Conservation (phyloP, 164 flowering plant species). For the Santalum album region DNA sequence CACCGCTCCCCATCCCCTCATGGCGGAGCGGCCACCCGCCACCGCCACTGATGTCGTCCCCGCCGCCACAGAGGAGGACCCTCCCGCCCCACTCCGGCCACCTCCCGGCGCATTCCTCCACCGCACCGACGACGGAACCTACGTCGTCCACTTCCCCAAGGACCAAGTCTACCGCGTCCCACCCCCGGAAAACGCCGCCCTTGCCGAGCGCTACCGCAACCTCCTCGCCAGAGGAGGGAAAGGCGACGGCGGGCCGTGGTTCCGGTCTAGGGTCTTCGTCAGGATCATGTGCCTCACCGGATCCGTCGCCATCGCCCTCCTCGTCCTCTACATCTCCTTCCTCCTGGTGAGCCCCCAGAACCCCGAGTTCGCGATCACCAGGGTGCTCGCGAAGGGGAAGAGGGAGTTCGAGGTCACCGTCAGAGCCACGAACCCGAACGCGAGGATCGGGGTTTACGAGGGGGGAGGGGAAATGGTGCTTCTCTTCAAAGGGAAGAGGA, state of each 20-base stretch:
- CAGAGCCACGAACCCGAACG: neutral
- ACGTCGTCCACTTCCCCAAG: neutral
- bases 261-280: neutral
- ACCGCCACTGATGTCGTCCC: neutral
- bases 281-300: neutral
- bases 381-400: neutral
- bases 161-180: slow-evolving; percentile 2
- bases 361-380: neutral
- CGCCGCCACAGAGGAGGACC: neutral
- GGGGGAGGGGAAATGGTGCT: neutral
- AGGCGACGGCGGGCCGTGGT: neutral
- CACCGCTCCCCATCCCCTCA: neutral
- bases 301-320: neutral
- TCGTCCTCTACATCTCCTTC: neutral
- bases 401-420: neutral
- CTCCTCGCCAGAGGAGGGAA: neutral
- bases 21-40: neutral
- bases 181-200: neutral
- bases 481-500: neutral
- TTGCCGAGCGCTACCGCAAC: neutral
- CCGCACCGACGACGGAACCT: neutral
- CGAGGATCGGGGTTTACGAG: neutral
- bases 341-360: neutral
- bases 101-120: neutral
- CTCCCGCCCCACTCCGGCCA: neutral